Evolutionary conservation across 768 basidiomycete genomes (phyloP), one percentile per base, ranked within the genome.

Genomic region (Lactifluus pinguis): DNA sequence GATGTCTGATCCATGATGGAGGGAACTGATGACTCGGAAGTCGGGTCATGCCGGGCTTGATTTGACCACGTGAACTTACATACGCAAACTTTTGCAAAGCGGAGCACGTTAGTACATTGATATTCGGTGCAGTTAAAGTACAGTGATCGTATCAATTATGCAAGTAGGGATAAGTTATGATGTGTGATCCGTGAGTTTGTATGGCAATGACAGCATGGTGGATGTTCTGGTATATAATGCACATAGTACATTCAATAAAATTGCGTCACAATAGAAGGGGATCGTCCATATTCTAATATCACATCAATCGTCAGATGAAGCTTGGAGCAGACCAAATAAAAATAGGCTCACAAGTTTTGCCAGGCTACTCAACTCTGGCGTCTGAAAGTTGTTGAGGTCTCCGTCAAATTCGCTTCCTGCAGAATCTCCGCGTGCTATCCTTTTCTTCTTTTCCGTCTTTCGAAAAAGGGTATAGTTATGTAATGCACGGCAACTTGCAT

Each of bases 361-460:
- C 19, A 63, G 25, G 36, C 59, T 63, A 9, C 59, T 63, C 25
- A 63, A 53, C 42, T 55, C 53, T 14, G 62, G 62, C 14, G 25
- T 49, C 29, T 63, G 62, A 29, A 63, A 63, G 30, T 63, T 63
- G 49, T 51, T 59, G 8, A 61, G 29, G 39, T 63, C 62, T 1
- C 62, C 62, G 14, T 60, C 62, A 6, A 60, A 60, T 11, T 52
- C 53, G 2, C n/a, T 14, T 13, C 58, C 62, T 45, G n/a, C n/a
- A n/a, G n/a, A n/a, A n/a, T 61, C 39, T 3, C 62, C 62, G 7
- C 49, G 59, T 11, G 36, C 48, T 7, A 47, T n/a, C n/a, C 49
- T 38, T 44, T 61, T 53, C 39, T 55, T 36, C 61, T 61, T 53
- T 63, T n/a, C n/a, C n/a, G n/a, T n/a, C n/a, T n/a, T n/a, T n/a